Evolutionary conservation across 257 asterid species (phyloP), one percentile per base, ranked within the genome.

Genomic region (Coffea canephora): DNA sequence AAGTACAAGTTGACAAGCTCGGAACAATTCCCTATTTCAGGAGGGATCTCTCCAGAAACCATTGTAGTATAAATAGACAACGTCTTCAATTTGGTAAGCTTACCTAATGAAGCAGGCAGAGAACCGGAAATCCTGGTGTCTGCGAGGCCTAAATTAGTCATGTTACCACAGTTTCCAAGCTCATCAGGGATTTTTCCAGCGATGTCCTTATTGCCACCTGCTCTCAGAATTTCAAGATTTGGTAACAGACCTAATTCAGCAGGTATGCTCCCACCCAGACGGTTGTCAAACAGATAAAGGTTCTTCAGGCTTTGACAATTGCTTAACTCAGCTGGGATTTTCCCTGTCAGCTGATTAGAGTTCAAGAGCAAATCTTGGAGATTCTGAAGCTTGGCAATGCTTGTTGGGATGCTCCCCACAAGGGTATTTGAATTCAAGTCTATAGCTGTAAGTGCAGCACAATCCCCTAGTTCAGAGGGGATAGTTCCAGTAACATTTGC

Each of bases 41-140:
- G 59, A 48, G 90, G 90, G 49, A 87, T 85, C 67, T 85, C 89
- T 41, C 90, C 90, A 43, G 89, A 83, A 54, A 87, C 80, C 90
- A 85, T 83, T 55, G 90, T 45, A 77, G 87, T 83, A n/a, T 85
- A 87, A 41, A 85, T 77, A 27, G 90, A 85, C 84, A 87, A 46
- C 43, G 89, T 83, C 79, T 83, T 80, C 59, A 87, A 87, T 77
- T 79, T 83, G 55, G 81, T 74, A 48, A 87, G 86, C 78, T 82
- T 87, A 76, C 90, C 88, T 71, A 87, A 71, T 25, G 89, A 83
- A 41, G 82, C 46, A 48, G 90, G 90, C 77, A 87, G 65, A 55
- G 83, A 73, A 67, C 90, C 90, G 0, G 89, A 81, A 61, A 87
- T 64, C 43, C 89, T 71, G 0, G 90, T 76, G 52, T 87, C 90